phyloP scores from a whole-genome alignment of 1,139 yeast genomes.

The Magnusiomyces fungicola region DNA sequence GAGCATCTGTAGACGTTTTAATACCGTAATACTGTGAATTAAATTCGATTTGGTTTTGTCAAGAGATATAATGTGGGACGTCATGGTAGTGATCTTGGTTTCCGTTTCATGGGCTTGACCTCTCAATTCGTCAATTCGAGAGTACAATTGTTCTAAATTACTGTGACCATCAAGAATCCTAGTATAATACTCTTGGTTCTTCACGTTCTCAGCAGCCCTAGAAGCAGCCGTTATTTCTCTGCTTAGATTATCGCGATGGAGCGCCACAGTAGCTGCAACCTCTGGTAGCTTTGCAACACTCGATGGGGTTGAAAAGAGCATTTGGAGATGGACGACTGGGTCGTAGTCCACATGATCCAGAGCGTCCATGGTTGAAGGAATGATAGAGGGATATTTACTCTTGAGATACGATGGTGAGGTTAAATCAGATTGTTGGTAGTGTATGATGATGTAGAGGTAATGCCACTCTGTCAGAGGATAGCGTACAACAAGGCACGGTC shows the following conservation, averaged over 20 bases:
- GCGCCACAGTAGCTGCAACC: constrained; percentile 26
- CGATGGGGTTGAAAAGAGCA: constrained; percentile 27
- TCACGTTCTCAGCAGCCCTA: neutral
- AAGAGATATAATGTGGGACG: constrained; percentile 65
- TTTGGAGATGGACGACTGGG: constrained; percentile 36
- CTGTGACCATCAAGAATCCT: constrained; percentile 18
- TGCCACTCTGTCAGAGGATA: no score
- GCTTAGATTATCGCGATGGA: constrained; percentile 41
- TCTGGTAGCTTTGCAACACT: constrained; percentile 20
- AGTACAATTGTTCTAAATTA: constrained; percentile 36
- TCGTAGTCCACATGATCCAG: constrained; percentile 27
- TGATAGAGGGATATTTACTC: no score
- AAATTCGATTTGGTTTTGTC: constrained; percentile 80
- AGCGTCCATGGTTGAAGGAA: constrained; percentile 3
- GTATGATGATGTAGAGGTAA: no score
- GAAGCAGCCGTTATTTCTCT: neutral
- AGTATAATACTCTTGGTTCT: constrained; percentile 6
- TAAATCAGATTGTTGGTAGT: no score
- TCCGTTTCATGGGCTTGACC: constrained; percentile 52
- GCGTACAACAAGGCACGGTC: no score
- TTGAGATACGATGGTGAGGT: no score
- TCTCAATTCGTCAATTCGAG: constrained; percentile 40
- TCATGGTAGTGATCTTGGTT: constrained; percentile 56
- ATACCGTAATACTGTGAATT: constrained; percentile 74
- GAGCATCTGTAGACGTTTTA: constrained; percentile 82